Conservation (phyloP, 2,329 filamentous ascomycete species). For the Penicillium verrucosum region DNA sequence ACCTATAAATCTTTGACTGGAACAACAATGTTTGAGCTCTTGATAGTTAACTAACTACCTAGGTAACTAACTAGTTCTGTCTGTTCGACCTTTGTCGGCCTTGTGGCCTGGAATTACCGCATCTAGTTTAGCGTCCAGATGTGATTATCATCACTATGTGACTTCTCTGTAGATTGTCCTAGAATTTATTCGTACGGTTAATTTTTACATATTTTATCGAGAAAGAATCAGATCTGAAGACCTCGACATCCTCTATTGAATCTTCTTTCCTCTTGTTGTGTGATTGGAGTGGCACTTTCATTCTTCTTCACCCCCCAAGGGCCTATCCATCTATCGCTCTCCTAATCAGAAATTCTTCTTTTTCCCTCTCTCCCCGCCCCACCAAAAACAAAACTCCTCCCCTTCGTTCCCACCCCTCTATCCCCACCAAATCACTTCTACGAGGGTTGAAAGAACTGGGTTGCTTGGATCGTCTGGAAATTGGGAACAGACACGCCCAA, state of each 20-base stretch:
- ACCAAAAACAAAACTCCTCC: conserved; percentile 32
- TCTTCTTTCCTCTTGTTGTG: conserved; percentile 5
- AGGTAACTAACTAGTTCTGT: not conserved
- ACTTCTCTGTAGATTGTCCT: conserved; percentile 11
- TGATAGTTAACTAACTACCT: not conserved
- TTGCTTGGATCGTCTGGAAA: conserved; percentile 26
- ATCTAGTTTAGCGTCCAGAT: conserved; percentile 18
- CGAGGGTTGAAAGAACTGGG: conserved; percentile 20
- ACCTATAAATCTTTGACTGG: not conserved
- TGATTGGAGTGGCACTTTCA: not conserved
- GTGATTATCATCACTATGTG: conserved; percentile 7
- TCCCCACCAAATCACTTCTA: conserved; percentile 14
- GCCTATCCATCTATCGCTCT: conserved; percentile 22
- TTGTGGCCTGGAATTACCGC: conserved; percentile 9
- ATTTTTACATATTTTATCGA: not conserved
- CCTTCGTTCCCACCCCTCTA: conserved; percentile 17
- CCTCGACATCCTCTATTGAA: not conserved
- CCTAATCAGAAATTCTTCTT: conserved; percentile 27
- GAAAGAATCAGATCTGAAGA: not conserved
- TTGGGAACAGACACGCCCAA: conserved; percentile 33
- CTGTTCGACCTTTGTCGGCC: conserved; percentile 1
- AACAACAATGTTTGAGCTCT: not conserved
- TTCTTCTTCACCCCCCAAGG: not conserved
- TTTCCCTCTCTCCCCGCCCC: conserved; percentile 28
- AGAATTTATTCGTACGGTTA: not conserved